Conservation (phyloP, 805 yeast genomes). For the Candida coleopterorum region DNA sequence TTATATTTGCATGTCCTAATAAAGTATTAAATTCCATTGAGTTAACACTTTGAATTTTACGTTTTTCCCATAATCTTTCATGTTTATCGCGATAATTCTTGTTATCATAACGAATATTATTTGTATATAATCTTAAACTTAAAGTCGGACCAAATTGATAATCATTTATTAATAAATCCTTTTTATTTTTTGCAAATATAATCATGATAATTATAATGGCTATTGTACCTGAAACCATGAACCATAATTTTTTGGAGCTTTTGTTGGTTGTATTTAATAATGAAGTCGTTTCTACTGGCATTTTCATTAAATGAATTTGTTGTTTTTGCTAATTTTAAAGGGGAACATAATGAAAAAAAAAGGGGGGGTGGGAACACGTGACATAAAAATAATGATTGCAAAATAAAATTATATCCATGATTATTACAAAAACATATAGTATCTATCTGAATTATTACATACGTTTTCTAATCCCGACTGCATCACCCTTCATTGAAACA, state of each 20-base stretch:
- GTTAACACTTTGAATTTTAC: conserved; percentile 33
- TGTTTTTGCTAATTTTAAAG: neutral
- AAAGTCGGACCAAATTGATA: conserved; percentile 11
- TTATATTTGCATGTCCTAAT: conserved; percentile 30
- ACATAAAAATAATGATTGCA: neutral
- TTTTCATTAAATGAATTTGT: neutral
- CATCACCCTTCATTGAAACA: neutral
- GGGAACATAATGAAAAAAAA: neutral
- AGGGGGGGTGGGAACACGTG: neutral
- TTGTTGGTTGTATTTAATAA: neutral
- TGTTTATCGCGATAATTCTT: conserved; percentile 21
- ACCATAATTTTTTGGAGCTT: neutral
- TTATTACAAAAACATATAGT: too few relatives aligned
- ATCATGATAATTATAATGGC: neutral
- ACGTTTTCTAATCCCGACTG: too few relatives aligned
- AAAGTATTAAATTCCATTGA: conserved; percentile 26
- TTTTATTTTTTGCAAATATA: conserved; percentile 2
- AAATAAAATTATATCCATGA: too few relatives aligned
- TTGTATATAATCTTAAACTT: conserved; percentile 30
- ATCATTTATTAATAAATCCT: neutral
- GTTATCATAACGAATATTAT: conserved; percentile 45
- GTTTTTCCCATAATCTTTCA: conserved; percentile 43
- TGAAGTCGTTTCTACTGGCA: conserved; percentile 4
- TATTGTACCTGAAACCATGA: conserved; percentile 1
- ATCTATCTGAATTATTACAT: too few relatives aligned